A percentile compares a stretch with the other conserved stretches of the same genome.
These are phyloP conservation scores for Dactylonectria macrodidyma DNA, from an alignment of 2,329 filamentous ascomycete species.

Conservation along the genomic window DNA sequence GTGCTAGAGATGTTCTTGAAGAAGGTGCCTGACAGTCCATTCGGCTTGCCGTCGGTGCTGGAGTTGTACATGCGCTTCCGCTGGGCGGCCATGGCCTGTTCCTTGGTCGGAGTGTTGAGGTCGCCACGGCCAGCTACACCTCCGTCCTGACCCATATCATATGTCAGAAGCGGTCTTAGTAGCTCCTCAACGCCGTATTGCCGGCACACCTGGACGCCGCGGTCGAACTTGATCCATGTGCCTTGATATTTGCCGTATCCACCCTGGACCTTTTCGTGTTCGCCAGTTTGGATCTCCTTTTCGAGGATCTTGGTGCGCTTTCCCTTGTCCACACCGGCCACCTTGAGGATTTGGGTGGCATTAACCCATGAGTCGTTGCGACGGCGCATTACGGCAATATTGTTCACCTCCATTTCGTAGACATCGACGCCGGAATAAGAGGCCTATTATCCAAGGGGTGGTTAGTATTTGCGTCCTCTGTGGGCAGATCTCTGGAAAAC, in stretches of 20 bases:
- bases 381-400: conserved; percentile 94
- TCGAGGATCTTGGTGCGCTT: conserved; percentile 98
- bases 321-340: conserved; percentile 96
- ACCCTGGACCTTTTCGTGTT: conserved; percentile 98
- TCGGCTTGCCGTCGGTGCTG: conserved; percentile 75
- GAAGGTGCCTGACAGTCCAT: conserved; percentile 85
- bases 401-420: conserved; percentile 98
- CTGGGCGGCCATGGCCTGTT: conserved; percentile 97
- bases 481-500: neutral
- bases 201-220: conserved; percentile 92
- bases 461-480: conserved; percentile 37
- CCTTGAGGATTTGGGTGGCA: conserved; percentile 97
- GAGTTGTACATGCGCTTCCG: conserved; percentile 91
- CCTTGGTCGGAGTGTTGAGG: conserved; percentile 96
- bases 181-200: conserved; percentile 84
- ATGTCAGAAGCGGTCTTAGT: conserved; percentile 81
- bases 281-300: conserved; percentile 95
- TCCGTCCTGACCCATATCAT: conserved; percentile 85
- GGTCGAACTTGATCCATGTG: conserved; percentile 96
- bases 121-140: conserved; percentile 79
- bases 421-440: conserved; percentile 97
- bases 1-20: conserved; percentile 98
- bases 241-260: conserved; percentile 99
- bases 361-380: conserved; percentile 97
- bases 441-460: conserved; percentile 63